Evolutionary conservation across 257 asterid species (phyloP).

Genomic region (Asclepias syriaca): DNA sequence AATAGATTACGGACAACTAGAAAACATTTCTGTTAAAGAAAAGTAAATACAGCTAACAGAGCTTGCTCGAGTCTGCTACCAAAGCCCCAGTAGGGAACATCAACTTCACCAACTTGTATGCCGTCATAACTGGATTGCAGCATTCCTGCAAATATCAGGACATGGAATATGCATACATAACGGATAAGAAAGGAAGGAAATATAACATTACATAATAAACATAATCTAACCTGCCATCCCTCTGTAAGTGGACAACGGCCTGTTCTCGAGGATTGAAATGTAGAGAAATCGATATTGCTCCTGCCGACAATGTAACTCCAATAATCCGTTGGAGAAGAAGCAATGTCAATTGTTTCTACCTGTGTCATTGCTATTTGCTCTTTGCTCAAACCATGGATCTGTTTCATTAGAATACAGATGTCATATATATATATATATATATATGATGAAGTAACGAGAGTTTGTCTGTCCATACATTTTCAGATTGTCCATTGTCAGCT

Average conservation of each 20-base stretch:
- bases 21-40: too few relatives aligned
- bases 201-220: not conserved
- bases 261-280: constrained; percentile 60
- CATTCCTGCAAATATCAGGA: constrained; percentile 39
- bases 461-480: constrained; percentile 55
- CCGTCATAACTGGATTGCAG: constrained; percentile 82
- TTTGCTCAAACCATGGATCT: constrained; percentile 73
- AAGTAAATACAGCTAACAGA: constrained; percentile 52
- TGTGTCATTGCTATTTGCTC: constrained; percentile 58
- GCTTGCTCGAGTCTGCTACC: constrained; percentile 79
- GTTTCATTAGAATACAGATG: not conserved
- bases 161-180: not conserved
- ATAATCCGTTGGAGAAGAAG: constrained; percentile 56
- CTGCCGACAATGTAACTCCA: constrained; percentile 82
- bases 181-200: not conserved
- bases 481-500: constrained; percentile 66
- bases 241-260: constrained; percentile 79
- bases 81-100: constrained; percentile 88
- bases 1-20: too few relatives aligned
- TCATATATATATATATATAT: not conserved
- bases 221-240: constrained; percentile 71
- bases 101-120: constrained; percentile 83
- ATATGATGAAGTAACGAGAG: not conserved
- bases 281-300: constrained; percentile 50
- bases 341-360: constrained; percentile 72